Evolutionary conservation across 495 filamentous ascomycete species (phyloP), one percentile per base, ranked within the genome.

Genomic region (Cercophora scortea): DNA sequence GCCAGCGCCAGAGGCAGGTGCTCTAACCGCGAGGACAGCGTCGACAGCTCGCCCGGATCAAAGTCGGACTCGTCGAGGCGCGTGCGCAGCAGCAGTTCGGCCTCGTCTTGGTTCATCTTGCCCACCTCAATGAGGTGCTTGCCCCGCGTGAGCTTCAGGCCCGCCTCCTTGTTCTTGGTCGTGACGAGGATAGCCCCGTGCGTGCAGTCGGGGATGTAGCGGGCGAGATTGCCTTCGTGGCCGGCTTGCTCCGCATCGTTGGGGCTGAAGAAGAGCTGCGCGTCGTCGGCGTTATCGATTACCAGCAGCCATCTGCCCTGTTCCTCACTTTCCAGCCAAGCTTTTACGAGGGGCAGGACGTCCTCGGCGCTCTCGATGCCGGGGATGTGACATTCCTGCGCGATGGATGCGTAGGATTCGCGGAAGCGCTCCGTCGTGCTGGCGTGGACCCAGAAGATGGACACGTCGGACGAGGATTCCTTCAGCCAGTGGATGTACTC

Each of bases 201-300:
- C 0, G 50, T 6, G 52, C 56, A 61, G 47, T 67, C 60, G 42
- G 73, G 73, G 10, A 79, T 49, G 47, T 66, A 67, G 0, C 45
- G 55, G 9, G 47, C 57, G 33, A 72, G 53, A 5, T 39, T 39
- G 8, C 41, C 44, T 15, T 52, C 39, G n/a, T 41, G 10, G 4
- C 50, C 38, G 17, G 42, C 13, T 32, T 35, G 41, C 53, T 10
- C 18, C 48, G 15, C 64, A 54, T 13, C 32, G 15, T 12, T 39
- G n/a, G 10, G 34, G n/a, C 19, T 47, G 38, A 56, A 53, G 58
- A 74, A 69, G n/a, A 71, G 32, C 19, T 70, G 61, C 7, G 57
- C 48, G 56, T 79, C 70, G 57, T 81, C 75, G 8, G 72, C 76
- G 51, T 77, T 79, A 56, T 82, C 77, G 25, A 81, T 62, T n/a